These are phyloP conservation scores for Begonia masoniana DNA, from an alignment of 306 rosid species.

Conservation along the genomic window DNA sequence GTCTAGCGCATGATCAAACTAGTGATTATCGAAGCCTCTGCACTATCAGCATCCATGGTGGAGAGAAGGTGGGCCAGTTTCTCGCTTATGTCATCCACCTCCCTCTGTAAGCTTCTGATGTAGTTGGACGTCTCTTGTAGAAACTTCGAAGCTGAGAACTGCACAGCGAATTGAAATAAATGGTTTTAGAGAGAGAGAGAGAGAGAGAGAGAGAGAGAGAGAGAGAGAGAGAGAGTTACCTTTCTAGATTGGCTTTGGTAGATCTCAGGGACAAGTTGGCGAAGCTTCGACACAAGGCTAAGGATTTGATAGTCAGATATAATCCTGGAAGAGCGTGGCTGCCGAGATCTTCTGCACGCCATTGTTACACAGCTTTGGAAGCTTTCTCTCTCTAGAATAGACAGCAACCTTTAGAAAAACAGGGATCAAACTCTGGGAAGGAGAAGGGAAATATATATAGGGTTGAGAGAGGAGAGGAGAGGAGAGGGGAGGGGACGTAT, in stretches of 20 bases:
- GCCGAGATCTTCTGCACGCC: constrained; percentile 91
- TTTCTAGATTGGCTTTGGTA: constrained; percentile 47
- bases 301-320: constrained; percentile 77
- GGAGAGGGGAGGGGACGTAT: neutral
- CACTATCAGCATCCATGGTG: constrained; percentile 74
- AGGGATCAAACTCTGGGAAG: neutral
- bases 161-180: constrained; percentile 9
- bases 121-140: constrained; percentile 93
- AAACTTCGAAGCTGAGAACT: constrained; percentile 92
- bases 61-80: constrained; percentile 65
- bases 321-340: constrained; percentile 44
- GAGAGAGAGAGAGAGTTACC: neutral
- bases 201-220: constrained; percentile 1
- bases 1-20: constrained; percentile 58
- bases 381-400: neutral
- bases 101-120: constrained; percentile 66
- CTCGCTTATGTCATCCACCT: constrained; percentile 77
- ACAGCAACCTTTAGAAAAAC: neutral
- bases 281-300: constrained; percentile 77
- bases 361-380: constrained; percentile 10
- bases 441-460: neutral
- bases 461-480: neutral
- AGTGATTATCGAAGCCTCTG: constrained; percentile 77
- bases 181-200: constrained; percentile 3
- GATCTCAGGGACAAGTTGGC: constrained; percentile 89